Conservation (phyloP, 2,329 filamentous ascomycete species). For the Cercospora sp. region DNA sequence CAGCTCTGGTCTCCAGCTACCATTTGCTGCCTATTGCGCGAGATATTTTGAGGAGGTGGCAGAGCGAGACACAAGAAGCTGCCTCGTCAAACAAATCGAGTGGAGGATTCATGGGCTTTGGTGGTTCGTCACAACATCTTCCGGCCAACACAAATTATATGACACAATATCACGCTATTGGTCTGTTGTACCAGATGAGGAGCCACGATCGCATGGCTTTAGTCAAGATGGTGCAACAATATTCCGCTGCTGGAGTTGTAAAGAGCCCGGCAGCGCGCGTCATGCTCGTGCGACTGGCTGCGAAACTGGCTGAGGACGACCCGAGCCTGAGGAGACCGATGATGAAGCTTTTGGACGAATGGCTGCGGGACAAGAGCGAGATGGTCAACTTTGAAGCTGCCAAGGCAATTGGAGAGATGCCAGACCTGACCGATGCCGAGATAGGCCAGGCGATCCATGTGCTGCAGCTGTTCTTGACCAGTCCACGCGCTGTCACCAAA, state of each 20-base stretch:
- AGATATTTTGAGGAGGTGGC: constrained; percentile 95
- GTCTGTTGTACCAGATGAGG: constrained; percentile 95
- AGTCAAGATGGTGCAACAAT: constrained; percentile 99
- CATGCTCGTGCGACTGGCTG: constrained; percentile 87
- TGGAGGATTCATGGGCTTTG: constrained; percentile 89
- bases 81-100: constrained; percentile 87
- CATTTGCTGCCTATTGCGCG: constrained; percentile 94
- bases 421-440: constrained; percentile 88
- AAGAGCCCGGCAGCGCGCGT: constrained; percentile 94
- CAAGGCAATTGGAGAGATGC: constrained; percentile 94
- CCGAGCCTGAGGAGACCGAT: constrained; percentile 86
- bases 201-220: constrained; percentile 96
- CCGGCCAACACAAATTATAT: constrained; percentile 90
- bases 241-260: constrained; percentile 83
- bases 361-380: constrained; percentile 97
- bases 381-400: constrained; percentile 99
- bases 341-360: constrained; percentile 94
- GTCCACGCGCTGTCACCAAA: constrained; percentile 92
- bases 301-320: constrained; percentile 93
- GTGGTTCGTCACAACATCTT: constrained; percentile 71
- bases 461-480: constrained; percentile 93
- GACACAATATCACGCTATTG: constrained; percentile 98
- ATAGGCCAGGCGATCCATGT: constrained; percentile 91
- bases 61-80: constrained; percentile 96
- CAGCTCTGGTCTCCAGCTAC: constrained; percentile 93